Conservation (phyloP, 345 rosid genomes). For the Hibiscus mutabilis region DNA sequence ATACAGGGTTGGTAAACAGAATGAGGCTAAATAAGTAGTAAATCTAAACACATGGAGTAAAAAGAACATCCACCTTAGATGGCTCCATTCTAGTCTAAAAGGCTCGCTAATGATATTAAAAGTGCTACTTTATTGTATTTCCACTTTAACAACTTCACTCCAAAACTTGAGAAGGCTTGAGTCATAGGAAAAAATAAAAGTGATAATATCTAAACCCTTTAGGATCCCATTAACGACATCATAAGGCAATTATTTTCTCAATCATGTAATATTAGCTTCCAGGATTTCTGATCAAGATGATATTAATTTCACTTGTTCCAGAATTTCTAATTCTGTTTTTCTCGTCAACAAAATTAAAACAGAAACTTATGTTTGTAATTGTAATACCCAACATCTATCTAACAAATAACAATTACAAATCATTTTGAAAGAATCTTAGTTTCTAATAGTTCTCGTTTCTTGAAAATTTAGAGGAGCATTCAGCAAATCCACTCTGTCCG, state of each 20-base stretch:
- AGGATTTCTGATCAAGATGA: background rate
- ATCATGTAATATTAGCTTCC: background rate
- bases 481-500: background rate
- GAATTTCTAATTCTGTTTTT: background rate
- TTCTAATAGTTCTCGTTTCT: background rate
- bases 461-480: background rate
- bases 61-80: background rate
- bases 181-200: background rate
- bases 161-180: background rate
- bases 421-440: background rate
- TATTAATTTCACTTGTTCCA: background rate
- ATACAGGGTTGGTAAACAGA: background rate
- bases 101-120: background rate
- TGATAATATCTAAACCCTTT: background rate
- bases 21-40: background rate
- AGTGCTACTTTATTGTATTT: background rate
- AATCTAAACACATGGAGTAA: background rate
- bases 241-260: background rate
- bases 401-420: background rate
- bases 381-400: background rate
- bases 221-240: background rate
- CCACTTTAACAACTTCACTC: background rate
- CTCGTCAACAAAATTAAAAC: background rate
- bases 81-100: background rate
- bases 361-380: background rate